Conservation (phyloP, 306 rosid species). For the Sicyos edulis region DNA sequence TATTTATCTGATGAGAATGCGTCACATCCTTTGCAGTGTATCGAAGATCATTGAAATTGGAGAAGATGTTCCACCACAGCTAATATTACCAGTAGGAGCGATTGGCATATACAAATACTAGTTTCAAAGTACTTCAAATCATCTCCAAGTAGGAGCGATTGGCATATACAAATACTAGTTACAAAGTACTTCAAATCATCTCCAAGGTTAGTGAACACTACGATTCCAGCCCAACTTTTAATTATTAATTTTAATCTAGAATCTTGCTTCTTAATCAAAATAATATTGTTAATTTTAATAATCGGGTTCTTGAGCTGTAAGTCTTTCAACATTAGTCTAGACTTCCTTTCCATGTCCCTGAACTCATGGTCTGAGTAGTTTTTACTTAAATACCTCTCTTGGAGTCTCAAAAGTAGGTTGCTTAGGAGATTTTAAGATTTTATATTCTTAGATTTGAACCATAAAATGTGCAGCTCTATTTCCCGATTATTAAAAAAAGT, state of each 20-base stretch:
- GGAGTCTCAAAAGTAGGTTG: no score
- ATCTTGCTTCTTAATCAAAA: neutral
- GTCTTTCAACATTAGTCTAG: no score
- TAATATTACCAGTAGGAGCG: neutral
- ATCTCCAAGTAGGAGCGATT: neutral
- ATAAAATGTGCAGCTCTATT: no score
- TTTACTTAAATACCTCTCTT: no score
- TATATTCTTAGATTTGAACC: no score
- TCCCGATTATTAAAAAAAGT: neutral
- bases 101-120: neutral
- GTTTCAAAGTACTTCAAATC: neutral
- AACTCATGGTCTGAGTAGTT: no score
- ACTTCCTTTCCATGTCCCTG: no score
- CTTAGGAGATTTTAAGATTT: no score
- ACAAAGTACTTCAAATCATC: neutral
- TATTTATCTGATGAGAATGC: neutral
- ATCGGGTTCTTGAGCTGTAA: no score
- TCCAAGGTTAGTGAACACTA: neutral
- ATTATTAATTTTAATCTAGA: no score
- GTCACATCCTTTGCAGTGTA: neutral
- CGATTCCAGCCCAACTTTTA: neutral
- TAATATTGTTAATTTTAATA: no score
- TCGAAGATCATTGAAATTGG: neutral
- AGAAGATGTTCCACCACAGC: neutral
- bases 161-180: neutral